Evolutionary conservation across 2,329 filamentous ascomycete genomes (phyloP).

Genomic region (Emergomyces orientalis): DNA sequence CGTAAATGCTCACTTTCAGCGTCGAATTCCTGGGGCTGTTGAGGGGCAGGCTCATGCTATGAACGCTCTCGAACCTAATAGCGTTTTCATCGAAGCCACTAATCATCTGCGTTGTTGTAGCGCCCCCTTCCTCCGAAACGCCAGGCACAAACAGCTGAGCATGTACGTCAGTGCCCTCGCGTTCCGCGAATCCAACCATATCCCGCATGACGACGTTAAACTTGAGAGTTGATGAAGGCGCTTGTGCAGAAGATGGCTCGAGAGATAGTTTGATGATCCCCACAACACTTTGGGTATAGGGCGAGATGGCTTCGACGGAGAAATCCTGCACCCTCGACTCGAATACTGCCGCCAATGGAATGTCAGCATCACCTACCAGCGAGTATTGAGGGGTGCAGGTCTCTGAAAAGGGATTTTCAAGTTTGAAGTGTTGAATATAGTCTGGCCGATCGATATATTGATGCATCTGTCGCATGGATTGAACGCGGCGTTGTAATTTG

Average conservation of each 20-base stretch:
- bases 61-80: conserved; percentile 91
- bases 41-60: conserved; percentile 90
- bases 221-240: conserved; percentile 83
- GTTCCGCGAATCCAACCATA: conserved; percentile 84
- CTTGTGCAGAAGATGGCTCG: conserved; percentile 86
- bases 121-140: conserved; percentile 78
- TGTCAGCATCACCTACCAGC: conserved; percentile 82
- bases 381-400: conserved; percentile 86
- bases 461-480: conserved; percentile 91
- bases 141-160: conserved; percentile 94
- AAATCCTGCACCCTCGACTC: conserved; percentile 93
- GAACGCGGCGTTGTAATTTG: conserved; percentile 78
- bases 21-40: conserved; percentile 64
- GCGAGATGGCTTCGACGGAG: conserved; percentile 78
- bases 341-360: conserved; percentile 86
- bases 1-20: conserved; percentile 81
- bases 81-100: conserved; percentile 86
- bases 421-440: conserved; percentile 82
- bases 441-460: conserved; percentile 94
- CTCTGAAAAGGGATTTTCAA: conserved; percentile 90
- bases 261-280: conserved; percentile 85
- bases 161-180: conserved; percentile 91
- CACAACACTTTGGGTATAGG: conserved; percentile 82
- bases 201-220: conserved; percentile 99
- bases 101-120: conserved; percentile 92